Conservation (phyloP, 2,329 filamentous ascomycete genomes). For the Xylariales sp. region DNA sequence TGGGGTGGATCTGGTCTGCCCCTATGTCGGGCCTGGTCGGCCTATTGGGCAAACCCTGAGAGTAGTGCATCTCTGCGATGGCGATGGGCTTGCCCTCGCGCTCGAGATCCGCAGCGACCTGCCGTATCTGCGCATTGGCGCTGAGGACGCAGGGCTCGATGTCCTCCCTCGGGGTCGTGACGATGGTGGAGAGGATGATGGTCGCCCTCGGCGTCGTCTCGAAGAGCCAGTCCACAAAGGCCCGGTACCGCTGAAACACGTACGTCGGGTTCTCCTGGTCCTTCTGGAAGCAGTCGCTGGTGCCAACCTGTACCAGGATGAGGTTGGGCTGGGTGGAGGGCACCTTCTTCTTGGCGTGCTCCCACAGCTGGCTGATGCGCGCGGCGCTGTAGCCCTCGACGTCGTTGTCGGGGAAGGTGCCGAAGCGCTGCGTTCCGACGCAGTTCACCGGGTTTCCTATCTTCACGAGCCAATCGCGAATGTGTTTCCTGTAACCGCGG, state of each 20-base stretch:
- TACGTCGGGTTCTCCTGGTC: conserved; percentile 16
- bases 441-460: conserved; percentile 27
- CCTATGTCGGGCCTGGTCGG: conserved; percentile 9
- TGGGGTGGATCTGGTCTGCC: conserved; percentile 23
- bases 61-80: conserved; percentile 23
- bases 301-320: conserved; percentile 28
- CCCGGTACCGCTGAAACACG: conserved; percentile 15
- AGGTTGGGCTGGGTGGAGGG: conserved; percentile 25
- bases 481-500: conserved; percentile 24
- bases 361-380: conserved; percentile 20
- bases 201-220: conserved; percentile 16
- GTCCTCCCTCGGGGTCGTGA: conserved; percentile 23
- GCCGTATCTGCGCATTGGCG: conserved; percentile 24
- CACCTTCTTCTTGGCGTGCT: conserved; percentile 21
- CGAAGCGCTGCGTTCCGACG: conserved; percentile 25
- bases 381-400: conserved; percentile 18
- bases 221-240: conserved; percentile 23
- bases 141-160: conserved; percentile 15
- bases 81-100: conserved; percentile 18
- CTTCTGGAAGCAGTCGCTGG: conserved; percentile 28
- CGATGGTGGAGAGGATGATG: conserved; percentile 17
- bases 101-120: conserved; percentile 19
- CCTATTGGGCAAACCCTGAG: neutral
- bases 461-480: conserved; percentile 26
- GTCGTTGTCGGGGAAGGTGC: conserved; percentile 28